These are phyloP conservation scores for Kwoniella botswanensis DNA, from an alignment of 768 basidiomycete species.

Conservation along the genomic window DNA sequence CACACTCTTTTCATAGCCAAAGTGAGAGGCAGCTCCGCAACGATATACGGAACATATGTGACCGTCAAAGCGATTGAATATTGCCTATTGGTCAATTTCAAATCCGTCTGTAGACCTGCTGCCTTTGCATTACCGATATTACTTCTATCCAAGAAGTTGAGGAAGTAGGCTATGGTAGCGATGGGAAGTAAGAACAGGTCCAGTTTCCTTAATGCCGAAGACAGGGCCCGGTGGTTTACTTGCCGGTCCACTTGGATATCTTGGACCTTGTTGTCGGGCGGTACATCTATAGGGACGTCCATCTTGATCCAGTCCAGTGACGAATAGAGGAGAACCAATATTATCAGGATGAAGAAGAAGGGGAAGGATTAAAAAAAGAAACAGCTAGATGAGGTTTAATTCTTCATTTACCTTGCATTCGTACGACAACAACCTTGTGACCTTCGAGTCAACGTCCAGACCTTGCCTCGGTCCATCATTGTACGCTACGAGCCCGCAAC, in stretches of 20 bases:
- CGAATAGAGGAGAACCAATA: background rate
- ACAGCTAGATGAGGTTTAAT: background rate
- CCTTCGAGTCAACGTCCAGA: background rate
- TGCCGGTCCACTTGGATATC: background rate
- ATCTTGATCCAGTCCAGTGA: background rate
- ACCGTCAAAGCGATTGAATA: constrained; percentile 58
- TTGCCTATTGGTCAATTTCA: constrained; percentile 61
- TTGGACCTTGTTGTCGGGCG: constrained; percentile 1
- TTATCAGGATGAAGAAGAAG: no score
- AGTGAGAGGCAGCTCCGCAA: constrained; percentile 69
- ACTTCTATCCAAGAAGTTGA: constrained; percentile 39
- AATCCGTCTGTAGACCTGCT: constrained; percentile 66
- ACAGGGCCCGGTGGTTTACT: background rate
- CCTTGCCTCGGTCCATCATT: background rate
- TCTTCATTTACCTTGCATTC: background rate
- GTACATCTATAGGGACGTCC: constrained; percentile 9
- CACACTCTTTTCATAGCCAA: constrained; percentile 63
- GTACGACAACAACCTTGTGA: background rate
- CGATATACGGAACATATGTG: constrained; percentile 61
- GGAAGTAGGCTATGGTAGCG: constrained; percentile 36
- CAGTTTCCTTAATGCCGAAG: constrained; percentile 27
- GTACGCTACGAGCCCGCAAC: background rate
- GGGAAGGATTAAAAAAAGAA: background rate
- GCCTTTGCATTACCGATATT: constrained; percentile 69
- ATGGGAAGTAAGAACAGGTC: constrained; percentile 31